Evolutionary conservation across 1,284 basidiomycete species (phyloP).

Genomic region (Peniophora sp.): DNA sequence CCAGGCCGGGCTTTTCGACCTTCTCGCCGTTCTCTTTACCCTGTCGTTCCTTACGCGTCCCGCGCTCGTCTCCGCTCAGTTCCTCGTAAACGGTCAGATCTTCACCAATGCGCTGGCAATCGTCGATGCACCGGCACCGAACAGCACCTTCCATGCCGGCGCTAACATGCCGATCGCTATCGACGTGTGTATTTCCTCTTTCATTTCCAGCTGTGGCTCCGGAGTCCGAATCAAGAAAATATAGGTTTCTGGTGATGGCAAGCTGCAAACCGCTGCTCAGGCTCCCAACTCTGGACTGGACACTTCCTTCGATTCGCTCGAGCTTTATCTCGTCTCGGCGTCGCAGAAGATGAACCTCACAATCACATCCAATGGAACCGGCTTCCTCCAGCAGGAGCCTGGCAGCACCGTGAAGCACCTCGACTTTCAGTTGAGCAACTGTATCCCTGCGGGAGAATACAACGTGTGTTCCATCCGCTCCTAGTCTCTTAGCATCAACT

Average conservation of each 20-base stretch:
- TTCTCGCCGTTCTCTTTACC: slow-evolving; percentile 11
- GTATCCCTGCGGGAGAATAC: slow-evolving; percentile 37
- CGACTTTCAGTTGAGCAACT: slow-evolving; percentile 34
- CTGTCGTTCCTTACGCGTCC: slow-evolving; percentile 6
- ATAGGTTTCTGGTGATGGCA: slow-evolving; percentile 39
- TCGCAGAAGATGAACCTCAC: slow-evolving; percentile 35
- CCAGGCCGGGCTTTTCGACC: too few species aligned
- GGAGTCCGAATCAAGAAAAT: not conserved
- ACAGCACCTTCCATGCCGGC: slow-evolving; percentile 23
- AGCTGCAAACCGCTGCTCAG: slow-evolving; percentile 25
- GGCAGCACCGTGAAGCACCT: slow-evolving; percentile 43
- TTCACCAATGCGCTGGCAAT: slow-evolving; percentile 43
- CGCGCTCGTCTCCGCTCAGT: slow-evolving; percentile 16
- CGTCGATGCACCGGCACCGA: slow-evolving; percentile 34
- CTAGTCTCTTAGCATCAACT: not conserved
- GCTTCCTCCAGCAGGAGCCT: slow-evolving; percentile 29
- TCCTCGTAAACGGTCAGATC: slow-evolving; percentile 28
- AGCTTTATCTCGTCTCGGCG: slow-evolving; percentile 42
- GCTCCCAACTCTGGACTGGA: slow-evolving; percentile 26
- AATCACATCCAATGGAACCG: slow-evolving; percentile 29
- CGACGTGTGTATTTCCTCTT: slow-evolving; percentile 25
- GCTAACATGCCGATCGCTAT: slow-evolving; percentile 32
- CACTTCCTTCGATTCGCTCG: slow-evolving; percentile 33
- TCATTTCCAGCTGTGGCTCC: not conserved
- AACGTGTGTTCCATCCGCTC: slow-evolving; percentile 28